Conservation (phyloP, 768 basidiomycete genomes). For the Russula ochroleuca region DNA sequence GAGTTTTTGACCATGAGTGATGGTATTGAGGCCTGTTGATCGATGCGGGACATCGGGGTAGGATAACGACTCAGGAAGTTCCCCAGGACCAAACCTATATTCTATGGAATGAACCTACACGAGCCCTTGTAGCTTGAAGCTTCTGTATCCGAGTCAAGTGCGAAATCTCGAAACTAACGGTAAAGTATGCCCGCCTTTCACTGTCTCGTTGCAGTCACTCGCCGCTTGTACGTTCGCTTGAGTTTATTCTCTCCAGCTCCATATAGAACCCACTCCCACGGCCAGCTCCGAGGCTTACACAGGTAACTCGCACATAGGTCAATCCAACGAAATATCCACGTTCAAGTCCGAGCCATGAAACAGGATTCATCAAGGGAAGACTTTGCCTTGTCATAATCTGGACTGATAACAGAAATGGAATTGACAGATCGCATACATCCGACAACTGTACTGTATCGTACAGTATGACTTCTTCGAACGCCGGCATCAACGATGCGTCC, state of each 20-base stretch:
- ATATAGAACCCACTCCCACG: background rate
- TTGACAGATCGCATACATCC: background rate
- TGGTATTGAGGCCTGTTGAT: too few species aligned
- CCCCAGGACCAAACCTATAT: too few species aligned
- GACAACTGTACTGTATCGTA: background rate
- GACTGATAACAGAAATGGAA: background rate
- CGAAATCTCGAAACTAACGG: background rate
- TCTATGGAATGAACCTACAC: too few species aligned
- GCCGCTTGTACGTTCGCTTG: background rate
- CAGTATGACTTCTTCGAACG: background rate
- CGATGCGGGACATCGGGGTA: too few species aligned
- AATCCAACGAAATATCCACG: background rate
- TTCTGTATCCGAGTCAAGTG: slow-evolving; percentile 2
- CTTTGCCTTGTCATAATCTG: background rate
- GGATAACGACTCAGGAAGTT: too few species aligned
- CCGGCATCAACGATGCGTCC: too few species aligned
- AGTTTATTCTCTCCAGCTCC: background rate
- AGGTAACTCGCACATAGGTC: too few species aligned
- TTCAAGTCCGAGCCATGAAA: background rate
- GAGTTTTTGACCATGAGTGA: too few species aligned
- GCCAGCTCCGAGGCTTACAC: background rate
- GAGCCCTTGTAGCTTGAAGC: too few species aligned
- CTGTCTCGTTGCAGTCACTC: background rate
- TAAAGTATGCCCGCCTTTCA: background rate
- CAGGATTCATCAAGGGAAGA: background rate